Evolutionary conservation across 2,329 filamentous ascomycete genomes (phyloP), one percentile per base, ranked within the genome.

Genomic region (Sclerotinia subarctica): DNA sequence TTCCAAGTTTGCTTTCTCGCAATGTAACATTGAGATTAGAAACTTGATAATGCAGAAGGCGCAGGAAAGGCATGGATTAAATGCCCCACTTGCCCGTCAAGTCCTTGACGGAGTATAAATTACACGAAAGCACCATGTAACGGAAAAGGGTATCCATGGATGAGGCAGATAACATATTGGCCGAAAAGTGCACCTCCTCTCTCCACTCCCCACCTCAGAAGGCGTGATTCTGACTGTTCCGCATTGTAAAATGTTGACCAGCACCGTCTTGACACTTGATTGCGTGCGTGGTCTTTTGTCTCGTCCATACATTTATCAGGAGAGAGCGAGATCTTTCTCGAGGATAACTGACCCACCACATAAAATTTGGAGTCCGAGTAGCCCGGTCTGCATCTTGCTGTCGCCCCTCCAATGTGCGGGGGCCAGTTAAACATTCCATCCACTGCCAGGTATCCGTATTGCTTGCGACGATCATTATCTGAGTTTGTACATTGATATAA

Each of bases 211-310:
- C 63, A 66, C 56, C 63, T 66, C 47, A 15, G 63, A 66, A 59
- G 26, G n/a, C 46, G 19, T 19, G 32, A 17, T 35, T 62, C 19
- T 62, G 46, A 62, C 59, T 51, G 59, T 62, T 26, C 49, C 29
- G 58, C 44, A 51, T 51, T 51, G 38, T 46, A 46, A 51, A 51
- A 15, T 0, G 13, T 42, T 13, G 15, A 62, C 58, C 51, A 49
- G 42, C 32, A 60, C 68, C 71, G 68, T 74, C 62, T 73, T 72
- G 73, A 70, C 72, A 72, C 70, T 73, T 75, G 72, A 75, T 75
- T 64, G 68, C 72, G 64, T 67, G 29, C n/a, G 64, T 67, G 29
- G 19, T 13, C 44, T 57, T 32, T 21, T 29, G 2, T 47, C 42
- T 57, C 26, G 63, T 35, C 10, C 26, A 15, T 15, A 35, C 13